A percentile compares a stretch with the other conserved stretches of the same genome.
phyloP scores from a whole-genome alignment of 768 basidiomycete genomes.

The Mycena albidolilacea region DNA sequence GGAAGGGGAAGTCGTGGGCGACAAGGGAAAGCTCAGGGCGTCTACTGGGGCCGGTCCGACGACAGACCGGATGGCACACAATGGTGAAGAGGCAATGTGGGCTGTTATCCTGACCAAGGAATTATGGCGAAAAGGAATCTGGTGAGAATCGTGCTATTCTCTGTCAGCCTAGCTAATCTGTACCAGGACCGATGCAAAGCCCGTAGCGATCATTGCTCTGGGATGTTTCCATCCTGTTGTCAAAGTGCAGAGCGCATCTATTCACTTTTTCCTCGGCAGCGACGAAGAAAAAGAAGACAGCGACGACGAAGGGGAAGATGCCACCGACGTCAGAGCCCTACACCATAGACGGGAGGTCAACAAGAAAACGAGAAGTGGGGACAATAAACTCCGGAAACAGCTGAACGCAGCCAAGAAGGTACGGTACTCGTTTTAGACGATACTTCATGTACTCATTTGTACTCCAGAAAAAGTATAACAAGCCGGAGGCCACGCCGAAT shows the following conservation, averaged over 20 bases:
- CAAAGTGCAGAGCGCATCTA: conserved; percentile 94
- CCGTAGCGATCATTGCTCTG: conserved; percentile 91
- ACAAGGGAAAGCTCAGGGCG: conserved; percentile 83
- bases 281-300: conserved; percentile 84
- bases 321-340: conserved; percentile 78
- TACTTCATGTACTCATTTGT: conserved; percentile 1
- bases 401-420: conserved; percentile 86
- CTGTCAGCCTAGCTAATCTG: conserved; percentile 18
- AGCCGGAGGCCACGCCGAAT: conserved; percentile 65
- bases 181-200: conserved; percentile 88
- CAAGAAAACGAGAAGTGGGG: conserved; percentile 90
- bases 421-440: conserved; percentile 26
- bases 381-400: conserved; percentile 83
- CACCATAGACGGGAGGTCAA: conserved; percentile 93
- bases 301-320: conserved; percentile 79
- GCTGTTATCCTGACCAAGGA: conserved; percentile 95
- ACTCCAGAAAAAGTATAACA: conserved; percentile 54
- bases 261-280: conserved; percentile 97
- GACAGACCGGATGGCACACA: conserved; percentile 56
- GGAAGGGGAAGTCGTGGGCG: conserved; percentile 83
- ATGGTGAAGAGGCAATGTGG: conserved; percentile 96
- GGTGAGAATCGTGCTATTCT: conserved; percentile 58
- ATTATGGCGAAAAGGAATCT: conserved; percentile 93
- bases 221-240: conserved; percentile 94
- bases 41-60: conserved; percentile 53